Conservation (phyloP, 805 yeast genomes). For the Metschnikowia reukaufii region DNA sequence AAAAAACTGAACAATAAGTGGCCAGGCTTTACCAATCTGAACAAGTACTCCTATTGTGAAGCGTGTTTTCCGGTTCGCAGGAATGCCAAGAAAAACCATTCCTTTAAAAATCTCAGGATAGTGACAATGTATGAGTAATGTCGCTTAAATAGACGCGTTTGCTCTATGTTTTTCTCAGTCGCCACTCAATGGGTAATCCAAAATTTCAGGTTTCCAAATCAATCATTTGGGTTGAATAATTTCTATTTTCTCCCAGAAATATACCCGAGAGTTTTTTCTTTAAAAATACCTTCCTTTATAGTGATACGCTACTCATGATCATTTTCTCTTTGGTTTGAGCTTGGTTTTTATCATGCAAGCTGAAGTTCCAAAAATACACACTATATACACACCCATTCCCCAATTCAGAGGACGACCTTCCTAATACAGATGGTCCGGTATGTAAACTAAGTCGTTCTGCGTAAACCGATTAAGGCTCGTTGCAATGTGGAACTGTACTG, state of each 20-base stretch:
- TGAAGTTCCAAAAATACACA: neutral
- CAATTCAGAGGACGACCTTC: neutral
- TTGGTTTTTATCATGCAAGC: neutral
- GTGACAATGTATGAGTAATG: neutral
- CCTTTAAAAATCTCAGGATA: neutral
- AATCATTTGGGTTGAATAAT: no score
- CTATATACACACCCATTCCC: neutral
- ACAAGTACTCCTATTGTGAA: no score
- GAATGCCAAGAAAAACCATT: neutral
- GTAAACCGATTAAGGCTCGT: no score
- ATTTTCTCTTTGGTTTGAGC: neutral
- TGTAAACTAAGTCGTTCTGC: no score
- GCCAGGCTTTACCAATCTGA: no score
- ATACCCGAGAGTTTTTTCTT: no score
- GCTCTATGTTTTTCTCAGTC: neutral
- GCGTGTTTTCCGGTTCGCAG: neutral
- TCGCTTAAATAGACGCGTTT: neutral
- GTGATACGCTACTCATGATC: no score
- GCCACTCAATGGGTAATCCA: neutral
- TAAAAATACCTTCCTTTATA: no score
- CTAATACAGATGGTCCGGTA: neutral
- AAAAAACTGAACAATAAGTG: no score
- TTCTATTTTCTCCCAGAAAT: no score
- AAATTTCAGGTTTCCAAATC: neutral
- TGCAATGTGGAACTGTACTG: no score